phyloP scores from a whole-genome alignment of 108 stramenopile genomes.

The Halocafeteria seosinensis region DNA sequence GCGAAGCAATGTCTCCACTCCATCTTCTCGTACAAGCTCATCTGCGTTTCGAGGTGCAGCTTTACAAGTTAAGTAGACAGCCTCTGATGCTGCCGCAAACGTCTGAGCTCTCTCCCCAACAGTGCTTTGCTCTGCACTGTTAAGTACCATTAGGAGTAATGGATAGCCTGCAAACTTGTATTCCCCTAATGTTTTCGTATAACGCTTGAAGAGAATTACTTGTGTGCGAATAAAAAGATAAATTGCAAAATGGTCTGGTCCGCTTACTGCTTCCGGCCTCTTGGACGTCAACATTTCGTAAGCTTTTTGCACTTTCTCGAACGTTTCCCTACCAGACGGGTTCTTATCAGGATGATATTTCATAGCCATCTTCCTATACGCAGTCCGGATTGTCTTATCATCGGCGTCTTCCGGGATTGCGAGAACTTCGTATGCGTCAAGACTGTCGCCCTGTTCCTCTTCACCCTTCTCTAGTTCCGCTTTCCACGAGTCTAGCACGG shows the following conservation, averaged over 20 bases:
- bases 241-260: conserved; percentile 31
- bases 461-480: conserved; percentile 38
- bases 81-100: conserved; percentile 13
- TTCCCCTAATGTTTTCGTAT: conserved; percentile 32
- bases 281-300: conserved; percentile 39
- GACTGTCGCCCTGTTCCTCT: conserved; percentile 9
- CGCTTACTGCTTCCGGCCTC: conserved; percentile 23
- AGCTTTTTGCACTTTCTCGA: conserved; percentile 49
- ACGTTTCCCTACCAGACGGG: conserved; percentile 52
- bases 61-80: conserved; percentile 44
- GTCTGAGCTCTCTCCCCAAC: not conserved
- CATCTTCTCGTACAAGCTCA: conserved; percentile 45
- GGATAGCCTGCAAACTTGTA: conserved; percentile 58
- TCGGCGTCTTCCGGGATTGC: conserved; percentile 24
- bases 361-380: conserved; percentile 35
- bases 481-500: conserved; percentile 47
- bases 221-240: conserved; percentile 44
- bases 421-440: conserved; percentile 28
- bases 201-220: conserved; percentile 48
- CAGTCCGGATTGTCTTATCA: conserved; percentile 34
- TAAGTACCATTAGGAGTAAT: conserved; percentile 32
- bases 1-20: conserved; percentile 26
- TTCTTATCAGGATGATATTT: conserved; percentile 51
- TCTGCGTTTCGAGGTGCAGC: conserved; percentile 56
- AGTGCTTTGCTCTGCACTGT: conserved; percentile 3